Conservation (phyloP, 164 flowering plant genomes). For the Umbellularia californica region DNA sequence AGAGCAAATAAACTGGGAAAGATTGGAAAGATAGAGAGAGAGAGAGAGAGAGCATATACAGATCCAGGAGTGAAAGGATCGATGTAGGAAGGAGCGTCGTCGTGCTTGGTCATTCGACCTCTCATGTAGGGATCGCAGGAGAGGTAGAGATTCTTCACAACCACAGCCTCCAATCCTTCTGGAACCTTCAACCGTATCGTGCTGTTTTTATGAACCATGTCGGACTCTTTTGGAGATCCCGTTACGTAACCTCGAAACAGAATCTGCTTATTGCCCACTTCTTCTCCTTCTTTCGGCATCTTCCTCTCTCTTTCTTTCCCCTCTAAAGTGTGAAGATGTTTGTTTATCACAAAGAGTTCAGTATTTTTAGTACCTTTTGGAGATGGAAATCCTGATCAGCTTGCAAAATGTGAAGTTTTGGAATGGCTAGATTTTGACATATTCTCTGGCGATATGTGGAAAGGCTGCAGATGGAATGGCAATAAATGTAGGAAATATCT, state of each 20-base stretch:
- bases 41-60: conserved; percentile 5
- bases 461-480: no score
- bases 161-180: conserved; percentile 13
- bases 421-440: no score
- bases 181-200: conserved; percentile 18
- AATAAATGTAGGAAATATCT: no score
- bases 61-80: conserved; percentile 18
- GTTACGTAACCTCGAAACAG: conserved; percentile 19
- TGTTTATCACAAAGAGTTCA: no score
- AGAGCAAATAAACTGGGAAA: no score
- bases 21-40: background rate
- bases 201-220: conserved; percentile 21
- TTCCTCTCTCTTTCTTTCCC: background rate
- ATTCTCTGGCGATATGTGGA: no score
- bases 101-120: conserved; percentile 7
- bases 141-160: conserved; percentile 31
- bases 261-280: conserved; percentile 28
- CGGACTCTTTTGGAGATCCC: conserved; percentile 29
- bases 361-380: no score
- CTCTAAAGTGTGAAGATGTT: no score
- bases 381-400: no score
- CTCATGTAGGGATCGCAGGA: conserved; percentile 28
- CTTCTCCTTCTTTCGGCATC: background rate
- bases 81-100: background rate
- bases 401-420: no score